These are phyloP conservation scores for Conticribra guillardii DNA, from an alignment of 108 stramenopile genomes.

Conservation along the genomic window DNA sequence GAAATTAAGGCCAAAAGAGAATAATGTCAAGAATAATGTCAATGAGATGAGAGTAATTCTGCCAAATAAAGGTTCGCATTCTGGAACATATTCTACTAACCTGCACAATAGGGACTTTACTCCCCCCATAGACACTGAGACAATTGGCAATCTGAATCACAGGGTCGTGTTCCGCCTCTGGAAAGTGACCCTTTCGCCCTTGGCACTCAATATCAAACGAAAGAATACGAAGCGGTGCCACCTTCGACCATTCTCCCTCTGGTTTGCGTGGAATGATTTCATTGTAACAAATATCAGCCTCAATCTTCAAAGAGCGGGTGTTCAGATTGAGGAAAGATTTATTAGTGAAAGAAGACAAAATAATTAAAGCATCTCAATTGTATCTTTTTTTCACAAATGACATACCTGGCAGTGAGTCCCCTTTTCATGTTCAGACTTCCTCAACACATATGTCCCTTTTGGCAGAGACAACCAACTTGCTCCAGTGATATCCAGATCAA, in stretches of 20 bases:
- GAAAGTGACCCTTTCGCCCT: constrained; percentile 97
- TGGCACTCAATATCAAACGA: constrained; percentile 99
- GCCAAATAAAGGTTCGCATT: too few species aligned
- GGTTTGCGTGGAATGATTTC: constrained; percentile 87
- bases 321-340: too few species aligned
- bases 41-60: too few species aligned
- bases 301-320: constrained; percentile 60
- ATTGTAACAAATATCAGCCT: constrained; percentile 94
- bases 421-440: constrained; percentile 52
- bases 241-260: constrained; percentile 95
- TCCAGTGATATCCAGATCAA: constrained; percentile 93
- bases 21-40: neutral
- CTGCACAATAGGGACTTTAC: constrained; percentile 73
- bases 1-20: neutral
- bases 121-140: constrained; percentile 89
- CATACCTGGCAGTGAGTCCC: constrained; percentile 91
- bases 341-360: too few species aligned
- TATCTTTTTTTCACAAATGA: too few species aligned
- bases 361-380: too few species aligned
- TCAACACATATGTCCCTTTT: constrained; percentile 79
- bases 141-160: constrained; percentile 99
- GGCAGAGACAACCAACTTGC: constrained; percentile 96
- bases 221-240: constrained; percentile 96
- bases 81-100: too few species aligned
- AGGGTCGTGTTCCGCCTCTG: constrained; percentile 98